Base-by-base conservation (phyloP, 805 yeast species). In the Barnettozyma siamensis region DNA sequence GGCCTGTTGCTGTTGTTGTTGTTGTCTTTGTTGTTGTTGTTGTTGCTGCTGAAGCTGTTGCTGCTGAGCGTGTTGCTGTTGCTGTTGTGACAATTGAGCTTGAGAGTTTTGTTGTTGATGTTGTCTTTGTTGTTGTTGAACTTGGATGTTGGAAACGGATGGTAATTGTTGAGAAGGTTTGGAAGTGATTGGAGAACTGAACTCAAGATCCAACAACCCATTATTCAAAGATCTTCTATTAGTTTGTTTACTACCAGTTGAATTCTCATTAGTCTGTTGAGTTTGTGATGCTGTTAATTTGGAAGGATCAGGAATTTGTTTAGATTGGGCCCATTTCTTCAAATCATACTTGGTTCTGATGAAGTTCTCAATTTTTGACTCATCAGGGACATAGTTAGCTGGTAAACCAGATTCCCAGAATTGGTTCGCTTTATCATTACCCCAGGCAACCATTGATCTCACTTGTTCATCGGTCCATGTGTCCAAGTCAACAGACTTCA, bases 391-490 rank as follows among this genome's bases (percentile, higher is more conserved):
- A 59, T 89, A 82, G 10, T 66, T 69, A 13, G 65, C 69, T 3
- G 94, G 88, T 46, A 89, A 69, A 53, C 76, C 77, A 30, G 78
- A 73, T 62, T 93, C 99, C 94, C 97, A 93, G 60, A 72, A 84
- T 7, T 51, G 48, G 59, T 93, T 93, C 21, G 94, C 93, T 31
- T 73, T 70, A 33, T 66, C 72, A 58, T 91, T 91, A 2, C 96
- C 95, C 94, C 96, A 86, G 51, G 75, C 67, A 24, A 87, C 79
- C 83, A 93, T 80, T 47, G 76, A 77, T 45, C 73, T 79, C 24
- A 88, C 76, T 60, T 93, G 96, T 55, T 85, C 95, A 53, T 88
- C 96, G 6, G 93, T 85, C 99, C 99, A 91, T 1, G 94, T 83
- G 59, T 91, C 98, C 55, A 91, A 71, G 65, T 93, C 98, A 30